These are phyloP conservation scores for Boletus tomentosulus DNA, from an alignment of 768 basidiomycete species.

Conservation along the genomic window DNA sequence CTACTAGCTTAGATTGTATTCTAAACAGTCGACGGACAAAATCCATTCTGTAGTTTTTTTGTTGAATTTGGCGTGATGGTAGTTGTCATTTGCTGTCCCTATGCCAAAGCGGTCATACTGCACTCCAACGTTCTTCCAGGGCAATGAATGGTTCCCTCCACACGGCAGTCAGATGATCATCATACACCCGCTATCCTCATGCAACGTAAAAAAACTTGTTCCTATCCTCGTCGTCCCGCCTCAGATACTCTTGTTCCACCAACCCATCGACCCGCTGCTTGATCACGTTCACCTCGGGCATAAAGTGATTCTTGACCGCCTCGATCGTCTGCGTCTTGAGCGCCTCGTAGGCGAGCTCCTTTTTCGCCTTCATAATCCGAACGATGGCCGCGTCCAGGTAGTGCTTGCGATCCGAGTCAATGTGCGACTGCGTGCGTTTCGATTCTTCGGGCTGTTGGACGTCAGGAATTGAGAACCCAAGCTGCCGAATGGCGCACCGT, in stretches of 20 bases:
- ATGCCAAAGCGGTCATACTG: no score
- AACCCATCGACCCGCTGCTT: slow-evolving; percentile 79
- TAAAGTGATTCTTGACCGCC: slow-evolving; percentile 84
- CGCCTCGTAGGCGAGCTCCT: slow-evolving; percentile 75
- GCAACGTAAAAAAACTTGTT: slow-evolving; percentile 79
- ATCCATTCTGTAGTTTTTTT: no score
- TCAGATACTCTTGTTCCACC: slow-evolving; percentile 85
- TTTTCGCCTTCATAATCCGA: slow-evolving; percentile 91
- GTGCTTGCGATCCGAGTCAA: slow-evolving; percentile 83
- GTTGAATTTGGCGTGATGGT: no score
- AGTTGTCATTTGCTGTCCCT: no score
- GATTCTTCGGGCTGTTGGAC: slow-evolving; percentile 73
- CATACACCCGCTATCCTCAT: slow-evolving; percentile 24
- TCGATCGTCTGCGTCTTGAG: slow-evolving; percentile 82
- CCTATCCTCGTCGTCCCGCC: slow-evolving; percentile 67
- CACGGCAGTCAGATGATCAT: no score
- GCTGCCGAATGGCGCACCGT: slow-evolving; percentile 48
- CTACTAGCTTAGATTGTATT: no score
- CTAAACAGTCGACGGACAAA: no score
- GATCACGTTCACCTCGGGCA: slow-evolving; percentile 78
- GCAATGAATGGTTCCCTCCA: no score
- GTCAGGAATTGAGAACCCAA: no score
- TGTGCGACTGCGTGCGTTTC: slow-evolving; percentile 71
- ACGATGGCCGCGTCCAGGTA: slow-evolving; percentile 94
- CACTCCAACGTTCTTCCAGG: no score